phyloP scores from a whole-genome alignment of 345 rosid genomes.

The Populus ilicifolia region DNA sequence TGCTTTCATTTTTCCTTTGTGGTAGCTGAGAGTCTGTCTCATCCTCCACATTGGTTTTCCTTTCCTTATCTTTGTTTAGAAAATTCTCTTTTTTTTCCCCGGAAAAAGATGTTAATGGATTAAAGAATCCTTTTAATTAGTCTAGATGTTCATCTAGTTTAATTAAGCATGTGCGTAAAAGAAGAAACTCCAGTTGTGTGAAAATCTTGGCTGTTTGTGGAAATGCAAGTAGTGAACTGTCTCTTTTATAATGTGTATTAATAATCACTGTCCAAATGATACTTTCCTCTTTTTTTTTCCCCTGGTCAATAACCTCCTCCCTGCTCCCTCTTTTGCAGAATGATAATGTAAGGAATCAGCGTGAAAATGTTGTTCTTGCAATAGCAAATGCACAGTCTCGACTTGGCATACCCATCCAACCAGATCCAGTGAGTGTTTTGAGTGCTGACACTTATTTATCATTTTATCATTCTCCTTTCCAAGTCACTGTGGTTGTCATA shows the following conservation, averaged over 20 bases:
- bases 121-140: too few species aligned
- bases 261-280: not conserved
- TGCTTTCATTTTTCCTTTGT: too few species aligned
- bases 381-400: constrained; percentile 89
- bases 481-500: too few species aligned
- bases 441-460: not conserved
- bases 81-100: too few species aligned
- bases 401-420: constrained; percentile 48
- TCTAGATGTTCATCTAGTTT: too few species aligned
- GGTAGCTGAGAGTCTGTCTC: too few species aligned
- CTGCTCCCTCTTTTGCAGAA: constrained; percentile 44
- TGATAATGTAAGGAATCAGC: constrained; percentile 86
- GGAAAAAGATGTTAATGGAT: too few species aligned
- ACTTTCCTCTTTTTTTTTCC: not conserved
- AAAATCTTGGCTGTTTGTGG: not conserved
- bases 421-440: constrained; percentile 76
- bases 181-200: too few species aligned
- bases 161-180: too few species aligned
- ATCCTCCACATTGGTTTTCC: too few species aligned
- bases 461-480: not conserved
- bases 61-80: too few species aligned
- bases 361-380: constrained; percentile 83
- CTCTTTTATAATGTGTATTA: not conserved
- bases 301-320: constrained; percentile 5
- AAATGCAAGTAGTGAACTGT: not conserved